Evolutionary conservation across 1,139 yeast species (phyloP).

Genomic region (Candida sojae): DNA sequence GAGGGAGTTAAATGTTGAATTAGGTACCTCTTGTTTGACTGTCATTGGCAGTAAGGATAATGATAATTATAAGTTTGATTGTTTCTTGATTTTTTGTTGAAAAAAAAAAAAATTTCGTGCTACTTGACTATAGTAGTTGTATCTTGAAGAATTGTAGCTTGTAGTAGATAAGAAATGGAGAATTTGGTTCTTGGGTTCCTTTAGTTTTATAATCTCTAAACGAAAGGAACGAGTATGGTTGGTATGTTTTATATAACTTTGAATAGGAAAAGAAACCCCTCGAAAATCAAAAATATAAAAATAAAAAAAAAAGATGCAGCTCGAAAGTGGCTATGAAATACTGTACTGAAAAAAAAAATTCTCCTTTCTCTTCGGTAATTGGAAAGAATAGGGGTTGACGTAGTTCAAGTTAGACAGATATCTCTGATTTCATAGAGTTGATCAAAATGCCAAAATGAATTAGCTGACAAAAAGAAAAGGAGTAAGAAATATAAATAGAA

Average conservation of each 20-base stretch:
- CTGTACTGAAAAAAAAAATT: no score
- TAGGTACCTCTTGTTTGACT: conserved; percentile 1
- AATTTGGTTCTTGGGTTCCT: background rate
- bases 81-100: conserved; percentile 2
- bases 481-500: no score
- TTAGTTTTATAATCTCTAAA: background rate
- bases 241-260: background rate
- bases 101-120: background rate
- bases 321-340: background rate
- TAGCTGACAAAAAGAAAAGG: no score
- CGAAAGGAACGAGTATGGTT: background rate
- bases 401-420: no score
- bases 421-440: no score
- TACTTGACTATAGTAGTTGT: background rate
- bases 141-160: background rate
- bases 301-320: background rate
- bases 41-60: background rate
- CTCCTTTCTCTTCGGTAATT: no score
- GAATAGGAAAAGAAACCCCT: background rate
- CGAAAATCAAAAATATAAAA: background rate
- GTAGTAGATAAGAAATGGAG: background rate
- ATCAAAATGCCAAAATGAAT: no score
- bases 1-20: conserved; percentile 5
- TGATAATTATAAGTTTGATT: background rate
- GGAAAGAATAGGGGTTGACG: no score